Conservation (phyloP, 164 flowering plant genomes). For the Echeveria elegans region DNA sequence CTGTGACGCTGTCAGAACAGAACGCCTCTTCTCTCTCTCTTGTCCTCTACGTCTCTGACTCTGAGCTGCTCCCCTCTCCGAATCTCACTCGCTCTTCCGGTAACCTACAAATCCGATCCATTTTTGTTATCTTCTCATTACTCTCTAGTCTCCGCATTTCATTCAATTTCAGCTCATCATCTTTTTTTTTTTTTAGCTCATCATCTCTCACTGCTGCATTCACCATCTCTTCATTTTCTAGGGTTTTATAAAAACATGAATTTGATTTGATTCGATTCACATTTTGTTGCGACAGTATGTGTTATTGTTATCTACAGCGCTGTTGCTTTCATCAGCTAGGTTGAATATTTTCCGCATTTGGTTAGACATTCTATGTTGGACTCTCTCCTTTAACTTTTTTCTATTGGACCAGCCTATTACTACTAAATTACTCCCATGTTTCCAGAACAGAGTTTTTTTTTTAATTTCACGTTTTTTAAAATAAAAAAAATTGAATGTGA, state of each 20-base stretch:
- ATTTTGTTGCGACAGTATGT: not conserved
- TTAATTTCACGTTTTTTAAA: not conserved
- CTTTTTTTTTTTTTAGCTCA: too few relatives aligned
- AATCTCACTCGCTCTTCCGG: slow-evolving; percentile 4
- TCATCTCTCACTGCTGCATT: not conserved
- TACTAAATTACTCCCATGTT: not conserved
- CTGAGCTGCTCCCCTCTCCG: not conserved
- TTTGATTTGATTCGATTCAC: not conserved
- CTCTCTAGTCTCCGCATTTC: not conserved
- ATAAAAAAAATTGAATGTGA: too few relatives aligned
- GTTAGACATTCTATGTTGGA: slow-evolving; percentile 16
- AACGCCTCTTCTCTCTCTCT: not conserved
- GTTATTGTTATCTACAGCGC: not conserved
- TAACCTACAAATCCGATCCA: not conserved
- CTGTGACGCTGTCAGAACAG: not conserved
- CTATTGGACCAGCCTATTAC: not conserved
- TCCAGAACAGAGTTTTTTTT: not conserved
- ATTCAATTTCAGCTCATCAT: not conserved
- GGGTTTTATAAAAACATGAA: not conserved
- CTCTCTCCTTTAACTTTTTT: slow-evolving; percentile 11
- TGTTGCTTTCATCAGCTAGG: slow-evolving; percentile 10
- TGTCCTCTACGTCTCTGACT: not conserved
- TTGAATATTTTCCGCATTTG: slow-evolving; percentile 13
- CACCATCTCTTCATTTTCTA: not conserved
- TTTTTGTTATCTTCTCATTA: not conserved